phyloP scores from a whole-genome alignment of 495 filamentous ascomycete genomes.

The Chlorociboria aeruginascens region DNA sequence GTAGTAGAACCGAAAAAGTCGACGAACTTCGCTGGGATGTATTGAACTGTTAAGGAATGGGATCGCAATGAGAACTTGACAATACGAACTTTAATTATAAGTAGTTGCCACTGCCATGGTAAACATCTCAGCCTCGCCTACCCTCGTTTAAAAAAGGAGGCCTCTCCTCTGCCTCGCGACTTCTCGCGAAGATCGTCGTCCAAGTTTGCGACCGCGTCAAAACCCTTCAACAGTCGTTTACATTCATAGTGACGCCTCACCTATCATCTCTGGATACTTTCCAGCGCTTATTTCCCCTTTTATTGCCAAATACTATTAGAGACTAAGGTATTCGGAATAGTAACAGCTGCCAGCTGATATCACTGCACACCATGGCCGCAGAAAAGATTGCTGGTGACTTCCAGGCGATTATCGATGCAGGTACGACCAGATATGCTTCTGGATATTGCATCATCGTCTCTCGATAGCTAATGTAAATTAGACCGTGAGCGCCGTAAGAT shows the following conservation, averaged over 20 bases:
- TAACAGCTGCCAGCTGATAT: slow-evolving; percentile 1
- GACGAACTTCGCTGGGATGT: background rate
- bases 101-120: background rate
- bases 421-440: slow-evolving; percentile 3
- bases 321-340: background rate
- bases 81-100: too few relatives aligned
- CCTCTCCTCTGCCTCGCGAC: background rate
- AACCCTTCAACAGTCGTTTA: background rate
- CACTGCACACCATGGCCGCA: slow-evolving; percentile 13
- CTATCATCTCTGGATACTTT: background rate
- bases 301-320: background rate
- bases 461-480: slow-evolving; percentile 13
- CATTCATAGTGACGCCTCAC: background rate
- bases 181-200: background rate
- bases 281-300: background rate
- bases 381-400: slow-evolving; percentile 15
- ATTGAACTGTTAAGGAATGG: background rate
- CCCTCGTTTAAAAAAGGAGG: background rate
- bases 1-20: slow-evolving; percentile 3
- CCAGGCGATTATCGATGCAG: slow-evolving; percentile 15
- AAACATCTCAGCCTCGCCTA: background rate
- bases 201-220: background rate
- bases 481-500: slow-evolving; percentile 60
- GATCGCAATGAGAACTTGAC: background rate
- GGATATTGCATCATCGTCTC: background rate